Evolutionary conservation across 441 rosid species (phyloP), one percentile per base, ranked within the genome.

Genomic region (Sinapis alba): DNA sequence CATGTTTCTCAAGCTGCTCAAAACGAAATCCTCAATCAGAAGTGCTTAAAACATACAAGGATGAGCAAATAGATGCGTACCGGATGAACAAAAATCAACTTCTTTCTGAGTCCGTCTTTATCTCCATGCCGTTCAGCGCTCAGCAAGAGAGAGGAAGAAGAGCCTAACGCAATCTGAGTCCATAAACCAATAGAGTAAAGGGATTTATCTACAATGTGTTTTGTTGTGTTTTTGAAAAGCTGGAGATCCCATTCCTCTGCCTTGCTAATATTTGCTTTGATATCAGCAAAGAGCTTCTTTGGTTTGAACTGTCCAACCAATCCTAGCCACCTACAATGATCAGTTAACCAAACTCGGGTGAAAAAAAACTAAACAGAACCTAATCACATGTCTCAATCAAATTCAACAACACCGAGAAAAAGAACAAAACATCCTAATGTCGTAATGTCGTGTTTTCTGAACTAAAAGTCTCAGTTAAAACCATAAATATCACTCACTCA

Each of bases 251-350:
- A 77, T 21, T 83, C 91, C 66, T 84, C 89, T 34, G 84, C 82
- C 26, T 73, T 86, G 10, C 59, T 76, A 36, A 88, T 56, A 36
- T 93, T 93, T 18, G 72, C 53, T 84, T 77, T 93, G 56, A 90
- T 82, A 32, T 85, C 84, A 16, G 92, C 61, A 19, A 93, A 80
- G 65, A 89, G 79, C 74, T 87, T 93, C 87, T 71, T 85, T 6
- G 97, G 98, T 56, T 90, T 87, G 59, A 91, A 81, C 77, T 88
- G 93, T 41, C 91, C 97, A 71, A 90, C 80, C 32, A 87, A 66
- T 61, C 90, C 98, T 69, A 90, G 57, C 98, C 97, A 91, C 86
- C 97, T 90, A 82, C 8, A 54, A 7, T 2, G 6, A 11, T 24
- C 45, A 2, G 45, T 5, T 7, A 4, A 45, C 9, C 32, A 30